These are phyloP conservation scores for Trichosporon coremiiforme DNA, from an alignment of 1,284 basidiomycete genomes.

Conservation along the genomic window DNA sequence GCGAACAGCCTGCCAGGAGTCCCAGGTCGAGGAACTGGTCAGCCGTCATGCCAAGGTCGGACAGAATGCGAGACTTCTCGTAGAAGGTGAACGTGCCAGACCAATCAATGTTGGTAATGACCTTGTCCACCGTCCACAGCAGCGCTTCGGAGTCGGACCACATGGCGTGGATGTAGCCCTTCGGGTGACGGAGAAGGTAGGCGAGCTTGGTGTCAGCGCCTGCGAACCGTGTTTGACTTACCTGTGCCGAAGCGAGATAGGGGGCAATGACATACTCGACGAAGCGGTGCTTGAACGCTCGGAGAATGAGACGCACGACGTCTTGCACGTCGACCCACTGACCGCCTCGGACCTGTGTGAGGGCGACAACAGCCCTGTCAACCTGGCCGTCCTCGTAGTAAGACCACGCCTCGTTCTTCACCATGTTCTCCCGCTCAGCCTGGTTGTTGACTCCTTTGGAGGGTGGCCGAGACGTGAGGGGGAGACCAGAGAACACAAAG, in stretches of 20 bases:
- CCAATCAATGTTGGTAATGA: constrained; percentile 86
- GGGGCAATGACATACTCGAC: constrained; percentile 97
- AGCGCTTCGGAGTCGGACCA: constrained; percentile 88
- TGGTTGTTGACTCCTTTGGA: constrained; percentile 70
- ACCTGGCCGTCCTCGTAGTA: constrained; percentile 88
- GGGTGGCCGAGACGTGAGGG: constrained; percentile 58
- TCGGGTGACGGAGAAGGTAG: constrained; percentile 89
- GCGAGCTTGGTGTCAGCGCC: constrained; percentile 65
- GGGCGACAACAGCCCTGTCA: constrained; percentile 77
- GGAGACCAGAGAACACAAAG: constrained; percentile 90
- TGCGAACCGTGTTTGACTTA: constrained; percentile 50
- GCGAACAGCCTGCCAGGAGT: constrained; percentile 87
- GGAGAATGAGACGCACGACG: constrained; percentile 85
- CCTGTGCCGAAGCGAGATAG: constrained; percentile 92
- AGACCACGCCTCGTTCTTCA: constrained; percentile 73
- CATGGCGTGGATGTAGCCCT: constrained; percentile 92
- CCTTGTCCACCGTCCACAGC: constrained; percentile 84
- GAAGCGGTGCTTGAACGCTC: constrained; percentile 91
- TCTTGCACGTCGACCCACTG: constrained; percentile 71
- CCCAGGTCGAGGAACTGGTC: constrained; percentile 95
- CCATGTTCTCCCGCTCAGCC: constrained; percentile 45
- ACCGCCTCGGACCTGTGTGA: constrained; percentile 69
- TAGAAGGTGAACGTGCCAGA: constrained; percentile 75
- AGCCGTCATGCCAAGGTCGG: constrained; percentile 73
- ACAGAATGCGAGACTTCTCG: constrained; percentile 75